phyloP scores from a whole-genome alignment of 2,329 filamentous ascomycete species.

The Endoconidiophora laricicola region DNA sequence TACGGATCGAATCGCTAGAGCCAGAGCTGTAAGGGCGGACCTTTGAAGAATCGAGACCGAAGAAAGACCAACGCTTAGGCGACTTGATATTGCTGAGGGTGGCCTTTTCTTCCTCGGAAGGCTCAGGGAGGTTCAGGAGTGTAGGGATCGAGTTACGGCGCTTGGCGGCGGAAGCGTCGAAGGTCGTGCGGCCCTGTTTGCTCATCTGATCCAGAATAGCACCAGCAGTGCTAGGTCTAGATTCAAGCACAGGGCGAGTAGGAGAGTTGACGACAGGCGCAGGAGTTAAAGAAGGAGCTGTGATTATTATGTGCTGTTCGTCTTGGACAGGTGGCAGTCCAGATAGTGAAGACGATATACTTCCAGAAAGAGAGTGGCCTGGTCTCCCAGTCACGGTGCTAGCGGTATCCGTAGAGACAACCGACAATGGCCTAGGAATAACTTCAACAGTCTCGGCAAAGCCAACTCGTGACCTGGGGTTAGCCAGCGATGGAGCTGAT shows the following conservation, averaged over 20 bases:
- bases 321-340: slow-evolving; percentile 11
- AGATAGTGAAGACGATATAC: slow-evolving; percentile 62
- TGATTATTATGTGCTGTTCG: slow-evolving; percentile 17
- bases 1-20: not conserved
- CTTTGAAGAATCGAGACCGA: slow-evolving; percentile 37
- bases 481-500: slow-evolving; percentile 7
- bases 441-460: slow-evolving; percentile 76
- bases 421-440: slow-evolving; percentile 65
- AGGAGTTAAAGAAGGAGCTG: not conserved
- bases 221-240: slow-evolving; percentile 52
- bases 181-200: slow-evolving; percentile 8
- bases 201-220: slow-evolving; percentile 42
- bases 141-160: slow-evolving; percentile 45
- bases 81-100: slow-evolving; percentile 32
- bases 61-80: slow-evolving; percentile 45
- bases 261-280: not conserved
- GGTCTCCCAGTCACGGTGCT: slow-evolving; percentile 55
- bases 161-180: slow-evolving; percentile 22
- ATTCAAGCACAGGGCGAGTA: slow-evolving; percentile 21
- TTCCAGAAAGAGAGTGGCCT: slow-evolving; percentile 60
- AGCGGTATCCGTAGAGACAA: slow-evolving; percentile 71
- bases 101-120: slow-evolving; percentile 18
- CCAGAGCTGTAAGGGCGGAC: not conserved
- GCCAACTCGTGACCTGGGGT: slow-evolving; percentile 50
- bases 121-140: slow-evolving; percentile 25